These are phyloP conservation scores for Cryptosporidium ubiquitum DNA, from an alignment of 169 alveolate species.

Conservation along the genomic window DNA sequence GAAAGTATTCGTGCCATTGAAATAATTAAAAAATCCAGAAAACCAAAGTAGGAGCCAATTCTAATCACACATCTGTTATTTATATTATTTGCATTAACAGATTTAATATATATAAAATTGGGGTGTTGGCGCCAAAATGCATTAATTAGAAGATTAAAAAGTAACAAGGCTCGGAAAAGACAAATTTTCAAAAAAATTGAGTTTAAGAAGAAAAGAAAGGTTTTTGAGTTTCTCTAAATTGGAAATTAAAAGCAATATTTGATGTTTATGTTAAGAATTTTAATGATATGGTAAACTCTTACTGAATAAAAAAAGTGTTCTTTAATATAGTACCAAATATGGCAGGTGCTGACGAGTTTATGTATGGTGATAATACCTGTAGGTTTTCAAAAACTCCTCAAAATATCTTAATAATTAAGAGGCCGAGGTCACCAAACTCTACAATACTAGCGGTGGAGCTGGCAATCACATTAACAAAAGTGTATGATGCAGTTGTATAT, in stretches of 20 bases:
- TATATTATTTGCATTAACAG: background rate
- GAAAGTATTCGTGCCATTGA: constrained; percentile 63
- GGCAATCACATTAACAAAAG: background rate
- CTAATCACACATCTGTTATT: background rate
- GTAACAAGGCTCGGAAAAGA: background rate
- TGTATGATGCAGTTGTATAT: constrained; percentile 37
- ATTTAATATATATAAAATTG: background rate
- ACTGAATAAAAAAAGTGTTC: background rate
- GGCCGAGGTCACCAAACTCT: constrained; percentile 52
- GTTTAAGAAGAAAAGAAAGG: background rate
- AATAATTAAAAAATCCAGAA: constrained; percentile 43
- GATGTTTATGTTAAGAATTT: background rate
- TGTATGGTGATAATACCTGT: constrained; percentile 59
- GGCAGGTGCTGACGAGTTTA: constrained; percentile 45
- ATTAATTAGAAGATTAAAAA: background rate
- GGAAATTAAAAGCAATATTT: background rate
- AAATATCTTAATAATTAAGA: constrained; percentile 61
- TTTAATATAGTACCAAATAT: background rate
- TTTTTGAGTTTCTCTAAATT: background rate
- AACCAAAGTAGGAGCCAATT: background rate
- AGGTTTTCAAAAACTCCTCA: constrained; percentile 67
- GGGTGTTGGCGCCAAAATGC: background rate
- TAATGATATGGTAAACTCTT: background rate
- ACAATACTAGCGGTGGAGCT: constrained; percentile 34
- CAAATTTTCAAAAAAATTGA: background rate